phyloP scores from a whole-genome alignment of 306 rosid species.

The Pachyrhizus erosus region DNA sequence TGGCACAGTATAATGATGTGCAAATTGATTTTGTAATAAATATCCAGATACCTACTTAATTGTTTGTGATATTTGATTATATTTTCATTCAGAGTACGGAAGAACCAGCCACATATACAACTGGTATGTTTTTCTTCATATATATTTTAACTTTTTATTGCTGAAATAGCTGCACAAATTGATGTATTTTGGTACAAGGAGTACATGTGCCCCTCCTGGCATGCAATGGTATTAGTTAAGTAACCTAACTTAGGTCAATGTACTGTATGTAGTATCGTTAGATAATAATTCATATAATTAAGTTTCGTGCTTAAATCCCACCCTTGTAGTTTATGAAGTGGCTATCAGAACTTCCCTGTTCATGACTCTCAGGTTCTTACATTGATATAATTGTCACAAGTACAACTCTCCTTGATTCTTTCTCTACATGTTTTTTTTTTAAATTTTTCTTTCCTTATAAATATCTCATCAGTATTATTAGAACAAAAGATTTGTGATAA shows the following conservation, averaged over 20 bases:
- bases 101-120: slow-evolving; percentile 86
- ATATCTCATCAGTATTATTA: neutral
- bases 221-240: neutral
- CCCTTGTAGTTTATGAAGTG: neutral
- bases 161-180: slow-evolving; percentile 11
- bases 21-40: slow-evolving; percentile 24
- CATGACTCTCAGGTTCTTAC: slow-evolving; percentile 12
- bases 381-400: slow-evolving; percentile 9
- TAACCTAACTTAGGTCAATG: slow-evolving; percentile 9
- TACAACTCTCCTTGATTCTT: neutral
- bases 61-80: slow-evolving; percentile 44
- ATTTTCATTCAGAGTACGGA: slow-evolving; percentile 73
- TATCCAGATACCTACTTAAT: slow-evolving; percentile 40
- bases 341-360: neutral
- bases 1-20: slow-evolving; percentile 23
- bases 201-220: neutral
- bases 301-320: slow-evolving; percentile 28
- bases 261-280: neutral
- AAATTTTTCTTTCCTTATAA: neutral
- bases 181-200: slow-evolving; percentile 23
- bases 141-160: neutral
- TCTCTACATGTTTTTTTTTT: neutral
- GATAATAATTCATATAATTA: slow-evolving; percentile 5
- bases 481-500: neutral
- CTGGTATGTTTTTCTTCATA: slow-evolving; percentile 61